Conservation (phyloP, 2,329 filamentous ascomycete genomes). For the Onygena corvina region DNA sequence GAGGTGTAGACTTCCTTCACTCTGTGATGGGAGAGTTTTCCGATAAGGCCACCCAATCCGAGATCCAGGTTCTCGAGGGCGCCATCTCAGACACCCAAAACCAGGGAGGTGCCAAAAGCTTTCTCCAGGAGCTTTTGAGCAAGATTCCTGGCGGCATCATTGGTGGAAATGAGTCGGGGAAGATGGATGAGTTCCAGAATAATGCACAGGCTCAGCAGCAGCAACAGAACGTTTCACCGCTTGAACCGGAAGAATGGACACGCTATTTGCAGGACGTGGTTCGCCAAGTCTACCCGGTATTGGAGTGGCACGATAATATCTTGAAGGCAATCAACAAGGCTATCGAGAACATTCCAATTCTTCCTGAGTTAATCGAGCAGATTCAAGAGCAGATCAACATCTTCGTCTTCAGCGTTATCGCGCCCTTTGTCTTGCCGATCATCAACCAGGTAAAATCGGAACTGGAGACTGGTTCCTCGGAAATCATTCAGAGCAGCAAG, state of each 20-base stretch:
- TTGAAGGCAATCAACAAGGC: conserved; percentile 66
- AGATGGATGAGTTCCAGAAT: conserved; percentile 66
- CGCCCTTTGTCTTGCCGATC: conserved; percentile 75
- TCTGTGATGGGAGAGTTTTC: conserved; percentile 68
- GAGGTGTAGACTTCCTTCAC: conserved; percentile 86
- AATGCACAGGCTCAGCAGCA: conserved; percentile 64
- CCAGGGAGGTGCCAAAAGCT: conserved; percentile 54
- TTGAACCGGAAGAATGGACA: conserved; percentile 73
- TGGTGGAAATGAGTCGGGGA: conserved; percentile 58
- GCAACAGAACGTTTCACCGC: conserved; percentile 60
- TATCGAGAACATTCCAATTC: conserved; percentile 71
- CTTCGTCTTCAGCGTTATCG: conserved; percentile 85
- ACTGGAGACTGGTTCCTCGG: conserved; percentile 69
- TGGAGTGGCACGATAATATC: conserved; percentile 82
- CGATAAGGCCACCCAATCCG: conserved; percentile 83
- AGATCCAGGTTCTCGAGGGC: conserved; percentile 79
- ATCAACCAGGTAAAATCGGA: conserved; percentile 79
- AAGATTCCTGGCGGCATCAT: conserved; percentile 73
- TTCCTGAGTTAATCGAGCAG: conserved; percentile 76
- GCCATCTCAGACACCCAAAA: conserved; percentile 54
- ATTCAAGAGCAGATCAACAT: conserved; percentile 75
- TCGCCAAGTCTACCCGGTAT: conserved; percentile 72
- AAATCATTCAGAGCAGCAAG: conserved; percentile 75
- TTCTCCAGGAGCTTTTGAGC: conserved; percentile 66
- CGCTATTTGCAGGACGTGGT: conserved; percentile 61